These are phyloP conservation scores for Raddia distichophylla DNA, from an alignment of 176 grass and related monocot genomes.

Conservation along the genomic window DNA sequence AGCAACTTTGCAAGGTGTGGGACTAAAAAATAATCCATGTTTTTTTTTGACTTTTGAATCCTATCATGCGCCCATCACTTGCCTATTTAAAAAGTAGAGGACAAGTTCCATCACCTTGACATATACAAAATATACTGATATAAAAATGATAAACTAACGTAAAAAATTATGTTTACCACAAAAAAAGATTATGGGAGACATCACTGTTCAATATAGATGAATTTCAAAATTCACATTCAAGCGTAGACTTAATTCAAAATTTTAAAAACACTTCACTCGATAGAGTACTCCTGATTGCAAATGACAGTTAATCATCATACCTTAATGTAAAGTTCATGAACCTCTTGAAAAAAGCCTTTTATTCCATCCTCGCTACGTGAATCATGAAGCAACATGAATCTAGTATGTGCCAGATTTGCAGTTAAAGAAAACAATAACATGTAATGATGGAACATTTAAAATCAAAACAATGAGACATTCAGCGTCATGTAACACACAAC, in stretches of 20 bases:
- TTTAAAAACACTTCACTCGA: too few relatives aligned
- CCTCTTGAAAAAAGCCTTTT: conserved; percentile 93
- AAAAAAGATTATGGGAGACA: background rate
- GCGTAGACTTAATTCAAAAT: conserved; percentile 25
- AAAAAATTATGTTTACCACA: background rate
- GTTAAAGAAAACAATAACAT: too few relatives aligned
- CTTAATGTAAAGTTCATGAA: conserved; percentile 97
- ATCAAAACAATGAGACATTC: too few relatives aligned
- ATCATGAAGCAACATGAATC: too few relatives aligned
- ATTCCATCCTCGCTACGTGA: conserved; percentile 91
- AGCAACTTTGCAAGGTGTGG: background rate
- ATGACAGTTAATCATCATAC: conserved; percentile 38
- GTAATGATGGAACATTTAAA: too few relatives aligned
- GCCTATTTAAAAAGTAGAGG: conserved; percentile 12
- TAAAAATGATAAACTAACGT: background rate
- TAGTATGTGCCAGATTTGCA: too few relatives aligned
- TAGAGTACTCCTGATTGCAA: conserved; percentile 12
- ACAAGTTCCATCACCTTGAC: background rate
- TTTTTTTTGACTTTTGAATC: background rate
- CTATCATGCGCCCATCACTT: conserved; percentile 4
- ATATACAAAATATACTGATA: conserved; percentile 10
- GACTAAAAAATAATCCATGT: background rate
- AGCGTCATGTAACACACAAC: too few relatives aligned
- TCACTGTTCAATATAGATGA: conserved; percentile 10
- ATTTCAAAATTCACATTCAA: background rate